Evolutionary conservation across 805 yeast species (phyloP).

Genomic region (Nakazawaea peltata): DNA sequence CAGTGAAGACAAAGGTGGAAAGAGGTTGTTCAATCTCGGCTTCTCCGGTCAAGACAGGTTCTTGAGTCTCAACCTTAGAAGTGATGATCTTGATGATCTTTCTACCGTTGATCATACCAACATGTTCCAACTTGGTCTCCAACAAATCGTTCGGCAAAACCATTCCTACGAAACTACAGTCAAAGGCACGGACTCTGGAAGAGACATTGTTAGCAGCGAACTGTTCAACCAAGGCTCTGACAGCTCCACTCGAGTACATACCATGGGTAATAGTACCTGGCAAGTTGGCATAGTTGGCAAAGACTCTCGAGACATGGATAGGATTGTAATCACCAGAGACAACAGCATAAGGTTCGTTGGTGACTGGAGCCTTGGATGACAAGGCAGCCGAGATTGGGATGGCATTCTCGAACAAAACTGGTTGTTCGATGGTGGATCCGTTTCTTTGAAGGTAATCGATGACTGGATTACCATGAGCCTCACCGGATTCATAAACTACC

Average conservation of each 20-base stretch:
- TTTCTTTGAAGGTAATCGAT: constrained; percentile 86
- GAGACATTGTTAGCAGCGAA: constrained; percentile 98
- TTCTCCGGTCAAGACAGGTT: constrained; percentile 79
- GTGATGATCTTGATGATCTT: constrained; percentile 92
- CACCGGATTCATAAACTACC: constrained; percentile 83
- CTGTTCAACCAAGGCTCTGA: constrained; percentile 90
- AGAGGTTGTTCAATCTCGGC: constrained; percentile 99
- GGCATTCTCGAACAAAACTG: constrained; percentile 79
- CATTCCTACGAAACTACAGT: constrained; percentile 91
- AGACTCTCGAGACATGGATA: constrained; percentile 92
- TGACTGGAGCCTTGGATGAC: constrained; percentile 79
- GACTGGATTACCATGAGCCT: constrained; percentile 95
- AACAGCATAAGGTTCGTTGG: constrained; percentile 93
- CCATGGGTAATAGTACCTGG: constrained; percentile 99
- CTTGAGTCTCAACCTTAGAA: constrained; percentile 71
- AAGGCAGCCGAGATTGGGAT: constrained; percentile 73
- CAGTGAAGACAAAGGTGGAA: constrained; percentile 95
- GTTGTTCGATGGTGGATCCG: constrained; percentile 92
- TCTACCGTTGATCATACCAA: constrained; percentile 99
- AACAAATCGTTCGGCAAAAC: constrained; percentile 92
- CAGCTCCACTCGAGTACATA: constrained; percentile 95
- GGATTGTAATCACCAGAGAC: constrained; percentile 99
- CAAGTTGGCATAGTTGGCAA: constrained; percentile 84
- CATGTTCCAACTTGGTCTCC: constrained; percentile 82
- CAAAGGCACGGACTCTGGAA: constrained; percentile 90